Conservation (phyloP, 1,284 basidiomycete species). For the Exobasidium cylindrosporum region DNA sequence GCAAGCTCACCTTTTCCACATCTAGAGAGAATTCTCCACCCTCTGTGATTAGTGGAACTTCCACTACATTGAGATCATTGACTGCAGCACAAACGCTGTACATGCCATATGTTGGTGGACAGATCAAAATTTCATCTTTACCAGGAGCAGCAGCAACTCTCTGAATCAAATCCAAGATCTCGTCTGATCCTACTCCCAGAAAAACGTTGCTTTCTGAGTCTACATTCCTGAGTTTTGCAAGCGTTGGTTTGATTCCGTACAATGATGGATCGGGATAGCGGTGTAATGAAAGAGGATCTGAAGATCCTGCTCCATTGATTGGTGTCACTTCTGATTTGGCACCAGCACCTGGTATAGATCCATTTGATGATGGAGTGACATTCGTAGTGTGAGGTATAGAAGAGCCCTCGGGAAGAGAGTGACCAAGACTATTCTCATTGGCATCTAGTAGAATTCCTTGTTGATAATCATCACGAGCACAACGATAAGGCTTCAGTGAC, state of each 20-base stretch:
- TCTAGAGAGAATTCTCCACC: slow-evolving; percentile 73
- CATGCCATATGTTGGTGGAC: slow-evolving; percentile 97
- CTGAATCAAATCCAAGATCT: slow-evolving; percentile 92
- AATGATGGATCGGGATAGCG: slow-evolving; percentile 84
- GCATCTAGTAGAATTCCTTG: slow-evolving; percentile 93
- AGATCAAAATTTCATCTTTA: slow-evolving; percentile 66
- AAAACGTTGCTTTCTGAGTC: slow-evolving; percentile 66
- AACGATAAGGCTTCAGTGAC: slow-evolving; percentile 85
- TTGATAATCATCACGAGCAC: slow-evolving; percentile 93
- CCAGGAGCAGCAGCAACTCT: slow-evolving; percentile 81
- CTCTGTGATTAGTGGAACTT: slow-evolving; percentile 73
- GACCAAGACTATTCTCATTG: slow-evolving; percentile 92
- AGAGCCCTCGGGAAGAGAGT: slow-evolving; percentile 64
- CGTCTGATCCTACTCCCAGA: slow-evolving; percentile 93
- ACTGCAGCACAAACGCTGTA: slow-evolving; percentile 91
- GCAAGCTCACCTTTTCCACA: slow-evolving; percentile 21
- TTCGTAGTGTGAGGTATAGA: slow-evolving; percentile 24
- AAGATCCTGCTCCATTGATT: not conserved
- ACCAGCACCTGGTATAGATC: slow-evolving; percentile 18
- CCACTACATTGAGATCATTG: slow-evolving; percentile 83
- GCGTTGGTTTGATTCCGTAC: slow-evolving; percentile 71
- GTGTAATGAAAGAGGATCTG: slow-evolving; percentile 63
- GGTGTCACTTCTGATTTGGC: slow-evolving; percentile 18
- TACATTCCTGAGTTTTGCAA: slow-evolving; percentile 63
- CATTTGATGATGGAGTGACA: not conserved